Percentiles rank a stretch among this genome's conserved stretches.
Evolutionary conservation across 148 eudicot genomes (phyloP).

Genomic region (Persicaria tinctoria): DNA sequence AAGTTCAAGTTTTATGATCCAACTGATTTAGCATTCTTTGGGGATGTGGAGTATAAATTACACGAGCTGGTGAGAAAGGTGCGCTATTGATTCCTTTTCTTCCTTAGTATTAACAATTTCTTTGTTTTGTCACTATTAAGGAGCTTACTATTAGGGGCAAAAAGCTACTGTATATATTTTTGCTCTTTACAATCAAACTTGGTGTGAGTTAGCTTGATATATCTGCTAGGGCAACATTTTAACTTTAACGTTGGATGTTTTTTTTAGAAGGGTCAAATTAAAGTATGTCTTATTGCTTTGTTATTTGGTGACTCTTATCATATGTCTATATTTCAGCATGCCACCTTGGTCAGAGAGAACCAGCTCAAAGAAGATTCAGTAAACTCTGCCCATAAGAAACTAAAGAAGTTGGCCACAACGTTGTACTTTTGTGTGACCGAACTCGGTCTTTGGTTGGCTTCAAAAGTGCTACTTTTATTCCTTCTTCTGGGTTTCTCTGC

Average conservation of each 20-base stretch:
- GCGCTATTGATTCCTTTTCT: background rate
- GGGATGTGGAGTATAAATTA: constrained; percentile 4
- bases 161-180: background rate
- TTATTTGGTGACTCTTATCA: background rate
- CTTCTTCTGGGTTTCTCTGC: background rate
- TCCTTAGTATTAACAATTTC: background rate
- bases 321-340: background rate
- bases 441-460: constrained; percentile 79
- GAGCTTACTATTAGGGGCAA: background rate
- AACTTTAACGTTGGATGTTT: background rate
- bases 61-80: constrained; percentile 4
- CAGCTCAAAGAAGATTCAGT: constrained; percentile 16
- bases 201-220: background rate
- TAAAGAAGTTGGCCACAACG: constrained; percentile 37
- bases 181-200: background rate
- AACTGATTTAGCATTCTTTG: constrained; percentile 27
- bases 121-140: background rate
- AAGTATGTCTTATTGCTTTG: background rate
- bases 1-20: constrained; percentile 47
- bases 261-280: background rate
- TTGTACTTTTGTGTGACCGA: constrained; percentile 55
- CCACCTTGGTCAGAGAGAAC: background rate
- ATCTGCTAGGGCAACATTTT: background rate
- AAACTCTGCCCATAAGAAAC: constrained; percentile 29
- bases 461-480: constrained; percentile 36